Evolutionary conservation across 768 basidiomycete species (phyloP).

Genomic region (Lactifluus piperatus): DNA sequence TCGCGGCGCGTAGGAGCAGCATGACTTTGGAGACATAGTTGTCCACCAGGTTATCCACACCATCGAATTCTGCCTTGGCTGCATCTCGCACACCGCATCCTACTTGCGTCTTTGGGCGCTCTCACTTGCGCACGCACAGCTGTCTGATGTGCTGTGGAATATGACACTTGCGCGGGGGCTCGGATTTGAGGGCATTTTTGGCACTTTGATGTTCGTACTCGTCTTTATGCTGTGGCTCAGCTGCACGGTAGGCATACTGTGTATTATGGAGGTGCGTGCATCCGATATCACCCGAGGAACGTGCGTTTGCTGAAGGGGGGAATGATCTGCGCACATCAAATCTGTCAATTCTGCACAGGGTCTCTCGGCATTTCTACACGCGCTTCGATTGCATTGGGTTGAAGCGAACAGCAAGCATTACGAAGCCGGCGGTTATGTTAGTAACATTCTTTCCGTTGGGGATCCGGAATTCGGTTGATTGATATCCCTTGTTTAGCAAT

Average conservation of each 20-base stretch:
- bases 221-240: constrained; percentile 67
- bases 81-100: constrained; percentile 95
- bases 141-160: constrained; percentile 86
- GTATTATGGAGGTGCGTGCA: constrained; percentile 86
- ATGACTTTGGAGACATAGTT: constrained; percentile 90
- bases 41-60: constrained; percentile 98
- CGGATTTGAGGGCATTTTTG: constrained; percentile 56
- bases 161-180: constrained; percentile 72
- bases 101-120: constrained; percentile 95
- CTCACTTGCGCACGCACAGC: constrained; percentile 94
- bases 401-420: constrained; percentile 97
- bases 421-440: constrained; percentile 80
- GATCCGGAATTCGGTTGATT: constrained; percentile 19
- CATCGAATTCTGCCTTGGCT: constrained; percentile 98
- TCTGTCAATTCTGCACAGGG: constrained; percentile 42
- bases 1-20: constrained; percentile 47
- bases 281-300: constrained; percentile 18
- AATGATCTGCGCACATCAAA: constrained; percentile 15
- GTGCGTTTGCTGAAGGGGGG: constrained; percentile 8
- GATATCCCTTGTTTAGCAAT: constrained; percentile 33
- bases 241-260: constrained; percentile 69
- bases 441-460: constrained; percentile 28
- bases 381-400: constrained; percentile 95
- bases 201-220: constrained; percentile 36
- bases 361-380: constrained; percentile 92